These are phyloP conservation scores for Diutina siamensis DNA, from an alignment of 1,139 yeast species.

Conservation along the genomic window DNA sequence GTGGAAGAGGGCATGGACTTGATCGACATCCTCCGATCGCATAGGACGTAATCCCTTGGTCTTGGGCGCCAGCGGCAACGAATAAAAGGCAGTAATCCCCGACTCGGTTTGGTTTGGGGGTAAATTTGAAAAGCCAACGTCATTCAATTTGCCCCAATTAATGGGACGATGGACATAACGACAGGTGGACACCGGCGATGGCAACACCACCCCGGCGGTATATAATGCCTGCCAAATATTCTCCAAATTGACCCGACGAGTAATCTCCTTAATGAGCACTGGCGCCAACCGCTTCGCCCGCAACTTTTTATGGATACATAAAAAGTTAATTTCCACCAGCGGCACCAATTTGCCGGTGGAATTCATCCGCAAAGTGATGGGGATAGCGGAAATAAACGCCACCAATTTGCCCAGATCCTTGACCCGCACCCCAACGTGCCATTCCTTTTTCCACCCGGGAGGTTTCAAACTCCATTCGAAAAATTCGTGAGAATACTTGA, in stretches of 20 bases:
- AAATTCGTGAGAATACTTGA: slow-evolving; percentile 75
- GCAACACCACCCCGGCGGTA: slow-evolving; percentile 86
- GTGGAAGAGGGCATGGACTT: slow-evolving; percentile 46
- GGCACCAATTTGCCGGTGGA: slow-evolving; percentile 34
- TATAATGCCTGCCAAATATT: slow-evolving; percentile 94
- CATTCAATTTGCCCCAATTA: slow-evolving; percentile 82
- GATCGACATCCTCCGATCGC: slow-evolving; percentile 48
- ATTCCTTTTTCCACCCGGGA: slow-evolving; percentile 83
- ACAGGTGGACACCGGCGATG: slow-evolving; percentile 85
- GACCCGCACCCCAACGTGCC: slow-evolving; percentile 93
- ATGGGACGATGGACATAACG: slow-evolving; percentile 91
- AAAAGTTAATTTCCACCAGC: slow-evolving; percentile 83
- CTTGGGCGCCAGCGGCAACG: slow-evolving; percentile 52
- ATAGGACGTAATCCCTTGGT: slow-evolving; percentile 56
- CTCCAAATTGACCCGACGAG: slow-evolving; percentile 76
- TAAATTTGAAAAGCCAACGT: slow-evolving; percentile 77
- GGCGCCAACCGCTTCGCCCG: slow-evolving; percentile 94
- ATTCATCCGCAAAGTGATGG: slow-evolving; percentile 58
- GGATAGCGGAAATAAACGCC: slow-evolving; percentile 89
- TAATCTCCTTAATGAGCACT: slow-evolving; percentile 82
- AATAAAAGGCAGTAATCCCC: slow-evolving; percentile 70
- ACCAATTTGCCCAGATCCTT: slow-evolving; percentile 64
- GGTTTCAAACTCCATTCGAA: slow-evolving; percentile 90
- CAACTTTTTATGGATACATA: slow-evolving; percentile 88
- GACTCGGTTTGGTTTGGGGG: slow-evolving; percentile 71